Base-by-base conservation (phyloP, 306 rosid genomes). In the Benincasa hispida region DNA sequence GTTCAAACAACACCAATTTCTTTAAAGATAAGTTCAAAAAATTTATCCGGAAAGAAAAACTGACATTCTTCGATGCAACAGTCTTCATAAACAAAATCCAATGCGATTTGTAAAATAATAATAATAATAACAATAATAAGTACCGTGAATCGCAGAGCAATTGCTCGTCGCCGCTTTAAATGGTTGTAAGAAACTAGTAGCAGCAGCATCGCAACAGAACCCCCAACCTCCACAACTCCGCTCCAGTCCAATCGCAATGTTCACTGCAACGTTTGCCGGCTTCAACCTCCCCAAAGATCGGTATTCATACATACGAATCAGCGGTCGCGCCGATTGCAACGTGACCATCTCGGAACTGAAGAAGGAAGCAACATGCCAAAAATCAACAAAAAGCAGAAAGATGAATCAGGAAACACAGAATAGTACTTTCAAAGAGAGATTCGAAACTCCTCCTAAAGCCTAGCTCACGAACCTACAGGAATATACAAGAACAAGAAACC, bases 81-180 rank as follows among this genome's bases (percentile, higher is more conserved):
- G 61, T 51, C 55, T n/a, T 24, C 37, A 22, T 51, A 37, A 62
- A 61, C 11, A 56, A 53, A 63, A 10, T 47, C 37, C 45, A 69
- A 65, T 75, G 53, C 3, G 51, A 77, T 55, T 50, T 21, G n/a
- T n/a, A n/a, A n/a, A n/a, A n/a, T n/a, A n/a, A n/a, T n/a, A n/a
- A n/a, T n/a, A n/a, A n/a, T n/a, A n/a, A n/a, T n/a, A n/a, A n/a
- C 7, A 39, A 73, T 67, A 34, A 30, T 4, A 25, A 32, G 58
- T 88, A 92, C 96, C 94, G 53, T 87, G 79, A 81, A 83, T 18
- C 50, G 82, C 79, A 54, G 85, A 80, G 78, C 45, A 57, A 37
- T 81, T 79, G 21, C 58, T 83, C 18, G 62, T 68, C 79, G 58
- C 74, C 30, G 91, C 89, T 84, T 82, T 81, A 67, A 66, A 65